These are phyloP conservation scores for Tanozyma kutaoensis DNA, from an alignment of 805 yeast species.

Conservation along the genomic window DNA sequence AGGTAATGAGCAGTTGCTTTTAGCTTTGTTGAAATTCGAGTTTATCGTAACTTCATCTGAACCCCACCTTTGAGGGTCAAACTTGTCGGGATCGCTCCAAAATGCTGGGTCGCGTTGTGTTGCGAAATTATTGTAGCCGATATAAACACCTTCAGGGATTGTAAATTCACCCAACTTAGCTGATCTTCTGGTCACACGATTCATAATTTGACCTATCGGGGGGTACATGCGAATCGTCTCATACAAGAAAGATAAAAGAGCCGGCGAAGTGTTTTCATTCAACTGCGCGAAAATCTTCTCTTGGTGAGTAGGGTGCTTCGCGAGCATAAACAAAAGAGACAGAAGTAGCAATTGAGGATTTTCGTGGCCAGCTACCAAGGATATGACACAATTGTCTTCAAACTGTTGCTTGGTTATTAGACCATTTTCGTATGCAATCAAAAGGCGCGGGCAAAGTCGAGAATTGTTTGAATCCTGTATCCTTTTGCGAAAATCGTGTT, in stretches of 20 bases:
- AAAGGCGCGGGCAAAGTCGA: conserved; percentile 13
- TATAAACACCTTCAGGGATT: conserved; percentile 37
- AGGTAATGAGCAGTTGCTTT: conserved; percentile 31
- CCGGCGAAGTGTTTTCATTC: conserved; percentile 6
- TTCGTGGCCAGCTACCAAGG: conserved; percentile 52
- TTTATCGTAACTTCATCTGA: conserved; percentile 18
- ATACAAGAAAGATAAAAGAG: conserved; percentile 21
- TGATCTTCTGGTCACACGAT: conserved; percentile 27
- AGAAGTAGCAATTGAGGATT: conserved; percentile 42
- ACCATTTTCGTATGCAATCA: conserved; percentile 22
- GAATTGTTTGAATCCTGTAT: conserved; percentile 15
- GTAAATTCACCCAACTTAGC: conserved; percentile 24
- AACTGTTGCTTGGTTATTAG: conserved; percentile 31
- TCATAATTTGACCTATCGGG: conserved; percentile 43
- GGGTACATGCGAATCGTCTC: conserved; percentile 40
- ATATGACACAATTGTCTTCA: conserved; percentile 39
- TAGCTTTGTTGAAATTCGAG: conserved; percentile 26
- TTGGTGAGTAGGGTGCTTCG: conserved; percentile 22
- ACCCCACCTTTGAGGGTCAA: conserved; percentile 44
- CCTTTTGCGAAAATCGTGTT: conserved; percentile 5
- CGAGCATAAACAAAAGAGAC: conserved; percentile 32
- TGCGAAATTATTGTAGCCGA: conserved; percentile 42
- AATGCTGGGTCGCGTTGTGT: conserved; percentile 29
- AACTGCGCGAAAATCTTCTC: too few relatives aligned
- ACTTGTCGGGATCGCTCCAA: conserved; percentile 36